A percentile compares a stretch with the other conserved stretches of the same genome.
Conservation (phyloP, 23 red algal genomes). For the Chondrus crispus region DNA sequence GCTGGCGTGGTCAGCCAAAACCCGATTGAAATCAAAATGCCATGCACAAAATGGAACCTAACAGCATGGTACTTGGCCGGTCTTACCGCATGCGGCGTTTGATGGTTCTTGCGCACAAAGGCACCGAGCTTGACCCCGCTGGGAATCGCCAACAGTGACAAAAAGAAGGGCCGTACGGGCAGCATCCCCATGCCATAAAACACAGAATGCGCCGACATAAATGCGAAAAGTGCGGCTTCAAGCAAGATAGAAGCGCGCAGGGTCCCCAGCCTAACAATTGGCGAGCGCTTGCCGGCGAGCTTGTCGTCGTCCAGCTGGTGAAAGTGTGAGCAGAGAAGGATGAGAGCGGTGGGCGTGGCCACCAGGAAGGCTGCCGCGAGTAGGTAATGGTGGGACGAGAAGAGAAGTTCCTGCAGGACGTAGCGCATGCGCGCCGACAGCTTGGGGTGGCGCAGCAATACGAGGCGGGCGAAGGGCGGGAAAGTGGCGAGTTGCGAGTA, state of each 20-base stretch:
- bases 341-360: constrained; percentile 38
- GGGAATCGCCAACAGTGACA: constrained; percentile 27
- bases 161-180: constrained; percentile 3
- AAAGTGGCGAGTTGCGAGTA: constrained; percentile 32
- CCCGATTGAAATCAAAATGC: constrained; percentile 34
- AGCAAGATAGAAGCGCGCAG: constrained; percentile 1
- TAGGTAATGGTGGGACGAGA: neutral
- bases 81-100: constrained; percentile 25
- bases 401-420: neutral
- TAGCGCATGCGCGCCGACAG: neutral
- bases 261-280: constrained; percentile 66
- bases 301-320: constrained; percentile 68
- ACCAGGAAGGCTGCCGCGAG: constrained; percentile 17
- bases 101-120: constrained; percentile 50
- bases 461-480: neutral
- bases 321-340: constrained; percentile 78
- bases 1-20: constrained; percentile 1
- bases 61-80: constrained; percentile 68
- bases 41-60: constrained; percentile 63
- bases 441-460: neutral
- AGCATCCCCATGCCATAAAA: neutral
- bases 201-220: neutral
- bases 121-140: neutral
- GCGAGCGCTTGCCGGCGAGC: constrained; percentile 58
- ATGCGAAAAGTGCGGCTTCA: neutral